These are phyloP conservation scores for Fusarium ramigenum DNA, from an alignment of 2,329 filamentous ascomycete species.

Conservation along the genomic window DNA sequence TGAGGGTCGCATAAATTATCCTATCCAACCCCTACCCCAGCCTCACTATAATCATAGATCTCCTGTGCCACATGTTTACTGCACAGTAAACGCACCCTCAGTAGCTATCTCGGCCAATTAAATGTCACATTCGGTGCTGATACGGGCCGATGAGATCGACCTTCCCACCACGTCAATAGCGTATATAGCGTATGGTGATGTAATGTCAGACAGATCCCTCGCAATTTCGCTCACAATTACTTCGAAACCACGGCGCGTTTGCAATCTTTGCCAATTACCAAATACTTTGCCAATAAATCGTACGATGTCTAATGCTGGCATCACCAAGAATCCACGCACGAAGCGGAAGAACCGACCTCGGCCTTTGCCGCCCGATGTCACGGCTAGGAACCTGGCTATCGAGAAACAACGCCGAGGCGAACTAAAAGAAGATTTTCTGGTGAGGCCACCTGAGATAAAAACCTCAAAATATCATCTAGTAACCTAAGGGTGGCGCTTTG, in stretches of 20 bases:
- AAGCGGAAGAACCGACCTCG: slow-evolving; percentile 12
- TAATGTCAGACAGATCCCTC: slow-evolving; percentile 6
- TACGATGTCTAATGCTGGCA: background rate
- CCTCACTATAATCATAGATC: background rate
- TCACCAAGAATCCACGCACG: background rate
- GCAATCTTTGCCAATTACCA: background rate
- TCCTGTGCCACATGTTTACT: background rate
- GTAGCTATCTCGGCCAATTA: background rate
- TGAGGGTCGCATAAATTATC: background rate
- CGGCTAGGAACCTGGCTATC: slow-evolving; percentile 15
- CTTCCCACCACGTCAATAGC: background rate
- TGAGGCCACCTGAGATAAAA: background rate
- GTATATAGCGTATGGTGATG: slow-evolving; percentile 1
- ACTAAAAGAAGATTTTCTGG: slow-evolving; percentile 14
- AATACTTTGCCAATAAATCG: background rate
- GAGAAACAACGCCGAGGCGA: slow-evolving; percentile 19
- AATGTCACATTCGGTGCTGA: background rate
- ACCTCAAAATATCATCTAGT: background rate
- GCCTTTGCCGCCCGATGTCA: slow-evolving; percentile 13
- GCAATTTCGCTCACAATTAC: background rate
- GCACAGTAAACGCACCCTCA: background rate
- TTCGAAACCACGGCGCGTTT: background rate
- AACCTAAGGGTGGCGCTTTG: background rate
- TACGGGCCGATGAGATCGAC: background rate
- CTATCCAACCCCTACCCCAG: background rate